A percentile compares a stretch with the other conserved stretches of the same genome.
phyloP scores from a whole-genome alignment of 306 rosid genomes.

The Cucurbita maxima region DNA sequence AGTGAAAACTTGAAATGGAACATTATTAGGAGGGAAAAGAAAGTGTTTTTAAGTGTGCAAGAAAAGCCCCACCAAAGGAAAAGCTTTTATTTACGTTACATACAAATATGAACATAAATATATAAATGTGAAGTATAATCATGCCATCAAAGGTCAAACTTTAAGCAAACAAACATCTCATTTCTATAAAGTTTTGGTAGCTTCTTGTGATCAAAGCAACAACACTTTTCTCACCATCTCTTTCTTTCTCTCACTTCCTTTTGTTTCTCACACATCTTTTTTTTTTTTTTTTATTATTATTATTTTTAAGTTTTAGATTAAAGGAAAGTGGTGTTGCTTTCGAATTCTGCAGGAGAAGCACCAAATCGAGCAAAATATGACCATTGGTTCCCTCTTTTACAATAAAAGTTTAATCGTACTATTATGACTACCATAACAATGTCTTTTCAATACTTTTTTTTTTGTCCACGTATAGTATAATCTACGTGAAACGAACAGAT shows the following conservation, averaged over 20 bases:
- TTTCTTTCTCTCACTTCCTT: neutral
- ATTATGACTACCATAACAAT: neutral
- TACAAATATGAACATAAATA: neutral
- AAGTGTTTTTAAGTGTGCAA: neutral
- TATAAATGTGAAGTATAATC: slow-evolving; percentile 9
- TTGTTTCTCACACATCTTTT: neutral
- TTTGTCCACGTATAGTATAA: no score
- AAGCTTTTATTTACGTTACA: slow-evolving; percentile 2
- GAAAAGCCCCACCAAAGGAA: neutral
- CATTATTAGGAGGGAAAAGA: neutral
- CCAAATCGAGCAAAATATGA: slow-evolving; percentile 1
- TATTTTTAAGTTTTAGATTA: slow-evolving; percentile 16
- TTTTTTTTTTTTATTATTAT: neutral
- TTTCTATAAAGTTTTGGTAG: slow-evolving; percentile 55
- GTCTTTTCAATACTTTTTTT: no score
- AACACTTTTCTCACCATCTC: slow-evolving; percentile 47
- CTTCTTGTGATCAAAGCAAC: slow-evolving; percentile 99
- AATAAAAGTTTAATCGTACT: slow-evolving; percentile 24
- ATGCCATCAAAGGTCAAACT: slow-evolving; percentile 82
- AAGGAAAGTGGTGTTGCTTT: slow-evolving; percentile 35
- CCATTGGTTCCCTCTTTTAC: slow-evolving; percentile 38
- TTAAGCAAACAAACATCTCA: slow-evolving; percentile 73
- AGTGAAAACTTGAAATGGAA: neutral
- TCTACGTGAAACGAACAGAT: no score
- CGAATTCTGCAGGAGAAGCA: neutral